phyloP scores from a whole-genome alignment of 2,329 filamentous ascomycete genomes.

The Beauveria sp. region DNA sequence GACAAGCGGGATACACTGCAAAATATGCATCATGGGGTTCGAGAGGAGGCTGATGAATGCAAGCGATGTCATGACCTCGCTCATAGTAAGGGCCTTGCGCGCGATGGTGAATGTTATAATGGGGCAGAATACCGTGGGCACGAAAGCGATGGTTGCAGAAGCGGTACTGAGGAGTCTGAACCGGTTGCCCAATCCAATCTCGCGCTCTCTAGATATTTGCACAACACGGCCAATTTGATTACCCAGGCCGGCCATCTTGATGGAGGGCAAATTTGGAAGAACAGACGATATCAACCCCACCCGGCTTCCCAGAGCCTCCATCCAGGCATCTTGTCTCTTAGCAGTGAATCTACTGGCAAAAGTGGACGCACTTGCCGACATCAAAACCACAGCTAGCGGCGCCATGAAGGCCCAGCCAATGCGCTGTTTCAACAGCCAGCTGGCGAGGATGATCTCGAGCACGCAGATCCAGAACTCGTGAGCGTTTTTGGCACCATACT shows the following conservation, averaged over 20 bases:
- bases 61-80: slow-evolving; percentile 23
- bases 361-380: slow-evolving; percentile 15
- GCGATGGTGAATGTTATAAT: slow-evolving; percentile 23
- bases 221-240: slow-evolving; percentile 14
- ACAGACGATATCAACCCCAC: slow-evolving; percentile 17
- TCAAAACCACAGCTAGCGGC: slow-evolving; percentile 20
- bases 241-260: slow-evolving; percentile 22
- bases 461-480: slow-evolving; percentile 28
- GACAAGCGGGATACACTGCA: neutral
- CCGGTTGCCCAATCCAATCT: slow-evolving; percentile 15
- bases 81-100: slow-evolving; percentile 16
- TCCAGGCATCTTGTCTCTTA: slow-evolving; percentile 20
- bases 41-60: slow-evolving; percentile 21
- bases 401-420: slow-evolving; percentile 25
- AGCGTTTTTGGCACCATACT: slow-evolving; percentile 5
- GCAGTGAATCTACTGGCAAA: slow-evolving; percentile 15
- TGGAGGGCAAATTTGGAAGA: slow-evolving; percentile 20
- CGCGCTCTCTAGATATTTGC: slow-evolving; percentile 14
- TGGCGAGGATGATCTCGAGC: slow-evolving; percentile 24
- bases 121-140: slow-evolving; percentile 25
- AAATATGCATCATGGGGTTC: slow-evolving; percentile 16
- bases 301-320: slow-evolving; percentile 20
- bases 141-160: slow-evolving; percentile 20
- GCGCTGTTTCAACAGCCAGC: slow-evolving; percentile 24
- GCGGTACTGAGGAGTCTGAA: slow-evolving; percentile 18